These are phyloP conservation scores for Cenchrus purpureus DNA, from an alignment of 176 grass and related monocot species.

Conservation along the genomic window DNA sequence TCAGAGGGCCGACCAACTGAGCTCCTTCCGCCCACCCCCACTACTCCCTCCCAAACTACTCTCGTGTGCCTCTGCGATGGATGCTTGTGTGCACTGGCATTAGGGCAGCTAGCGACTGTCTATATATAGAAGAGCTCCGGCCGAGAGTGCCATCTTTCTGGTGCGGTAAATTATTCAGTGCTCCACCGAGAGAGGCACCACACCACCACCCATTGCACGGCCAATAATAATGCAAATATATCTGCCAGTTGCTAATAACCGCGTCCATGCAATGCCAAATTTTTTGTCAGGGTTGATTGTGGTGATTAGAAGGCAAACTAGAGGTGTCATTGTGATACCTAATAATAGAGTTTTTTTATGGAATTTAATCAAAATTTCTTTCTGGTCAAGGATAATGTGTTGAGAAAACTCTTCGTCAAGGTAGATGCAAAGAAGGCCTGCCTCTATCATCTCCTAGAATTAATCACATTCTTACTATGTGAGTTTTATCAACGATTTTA, in stretches of 20 bases:
- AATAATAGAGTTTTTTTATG: no score
- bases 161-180: not conserved
- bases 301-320: not conserved
- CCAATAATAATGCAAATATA: no score
- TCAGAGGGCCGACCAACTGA: not conserved
- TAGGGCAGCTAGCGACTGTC: not conserved
- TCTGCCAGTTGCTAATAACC: not conserved
- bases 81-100: constrained; percentile 26
- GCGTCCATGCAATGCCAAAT: not conserved
- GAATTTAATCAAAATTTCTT: no score
- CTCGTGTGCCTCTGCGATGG: not conserved
- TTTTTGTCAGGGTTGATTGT: not conserved
- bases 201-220: not conserved
- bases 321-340: not conserved
- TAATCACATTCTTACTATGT: no score
- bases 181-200: not conserved
- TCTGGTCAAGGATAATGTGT: no score
- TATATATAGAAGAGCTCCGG: constrained; percentile 42
- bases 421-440: no score
- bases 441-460: no score
- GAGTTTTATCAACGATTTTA: no score
- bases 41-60: not conserved
- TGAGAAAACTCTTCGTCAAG: no score
- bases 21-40: not conserved
- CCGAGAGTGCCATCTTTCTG: not conserved